A percentile compares a stretch with the other conserved stretches of the same genome.
These are phyloP conservation scores for Chlamydomonas incerta DNA, from an alignment of 139 green algal species.

Conservation along the genomic window DNA sequence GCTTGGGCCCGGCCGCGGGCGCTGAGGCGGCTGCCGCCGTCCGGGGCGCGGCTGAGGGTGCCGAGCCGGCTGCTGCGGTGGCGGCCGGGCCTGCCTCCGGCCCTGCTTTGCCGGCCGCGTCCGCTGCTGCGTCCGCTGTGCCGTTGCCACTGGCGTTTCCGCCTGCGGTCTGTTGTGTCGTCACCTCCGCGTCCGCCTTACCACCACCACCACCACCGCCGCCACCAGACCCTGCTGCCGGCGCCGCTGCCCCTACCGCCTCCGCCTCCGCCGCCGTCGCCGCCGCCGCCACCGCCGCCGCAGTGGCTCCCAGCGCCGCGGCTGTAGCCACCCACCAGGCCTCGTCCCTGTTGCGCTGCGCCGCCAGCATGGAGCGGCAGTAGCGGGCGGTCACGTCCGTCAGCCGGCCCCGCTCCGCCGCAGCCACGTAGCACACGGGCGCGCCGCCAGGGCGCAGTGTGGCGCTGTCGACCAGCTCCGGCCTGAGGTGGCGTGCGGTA, in stretches of 20 bases:
- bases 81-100: no score
- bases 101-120: no score
- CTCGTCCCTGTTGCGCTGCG: slow-evolving; percentile 66
- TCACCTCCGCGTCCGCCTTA: not conserved
- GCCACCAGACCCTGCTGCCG: not conserved
- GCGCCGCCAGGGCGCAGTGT: slow-evolving; percentile 5
- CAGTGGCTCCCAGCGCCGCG: not conserved
- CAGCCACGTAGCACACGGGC: slow-evolving; percentile 76
- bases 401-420: slow-evolving; percentile 59
- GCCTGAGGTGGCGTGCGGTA: not conserved
- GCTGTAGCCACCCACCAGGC: slow-evolving; percentile 67
- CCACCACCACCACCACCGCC: not conserved
- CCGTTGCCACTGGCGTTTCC: not conserved
- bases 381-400: slow-evolving; percentile 84
- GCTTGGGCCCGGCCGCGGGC: not conserved
- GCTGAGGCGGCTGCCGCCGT: slow-evolving; percentile 18
- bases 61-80: no score
- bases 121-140: no score
- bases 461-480: slow-evolving; percentile 37
- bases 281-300: no score
- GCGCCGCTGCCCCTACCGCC: no score
- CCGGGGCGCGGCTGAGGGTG: not conserved
- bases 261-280: not conserved
- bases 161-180: no score
- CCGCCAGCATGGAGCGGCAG: slow-evolving; percentile 53